Evolutionary conservation across 176 grass and related monocot species (phyloP).

Genomic region (Miscanthus lutarioriparius): DNA sequence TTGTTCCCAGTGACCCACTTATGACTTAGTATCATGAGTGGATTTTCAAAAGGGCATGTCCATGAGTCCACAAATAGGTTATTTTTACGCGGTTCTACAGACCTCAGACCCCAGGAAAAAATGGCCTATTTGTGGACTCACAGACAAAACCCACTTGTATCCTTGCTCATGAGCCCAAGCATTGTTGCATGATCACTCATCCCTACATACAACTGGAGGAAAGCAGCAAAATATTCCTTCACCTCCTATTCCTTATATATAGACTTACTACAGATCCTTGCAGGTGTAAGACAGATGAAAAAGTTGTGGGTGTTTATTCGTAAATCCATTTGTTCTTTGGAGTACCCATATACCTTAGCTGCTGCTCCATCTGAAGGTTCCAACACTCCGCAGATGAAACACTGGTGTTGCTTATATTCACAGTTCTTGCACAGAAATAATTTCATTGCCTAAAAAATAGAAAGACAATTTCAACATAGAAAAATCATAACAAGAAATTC

Average conservation of each 20-base stretch:
- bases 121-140: background rate
- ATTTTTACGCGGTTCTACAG: background rate
- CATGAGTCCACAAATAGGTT: background rate
- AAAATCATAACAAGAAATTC: conserved; percentile 39
- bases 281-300: background rate
- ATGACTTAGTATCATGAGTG: no score
- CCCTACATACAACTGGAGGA: background rate
- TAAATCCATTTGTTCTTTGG: background rate
- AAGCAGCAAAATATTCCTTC: background rate
- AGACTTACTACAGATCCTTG: background rate
- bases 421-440: conserved; percentile 85
- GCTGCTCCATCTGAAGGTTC: conserved; percentile 67
- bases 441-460: conserved; percentile 62
- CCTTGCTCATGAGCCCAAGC: background rate
- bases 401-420: conserved; percentile 81
- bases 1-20: background rate
- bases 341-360: conserved; percentile 65
- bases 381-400: conserved; percentile 81
- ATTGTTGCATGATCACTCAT: background rate
- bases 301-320: background rate
- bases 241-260: background rate
- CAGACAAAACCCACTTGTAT: background rate
- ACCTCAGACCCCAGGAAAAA: background rate
- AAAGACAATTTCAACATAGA: conserved; percentile 27
- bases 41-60: no score